Base-by-base conservation (phyloP, 768 basidiomycete species). In the Suillus tomentosus region DNA sequence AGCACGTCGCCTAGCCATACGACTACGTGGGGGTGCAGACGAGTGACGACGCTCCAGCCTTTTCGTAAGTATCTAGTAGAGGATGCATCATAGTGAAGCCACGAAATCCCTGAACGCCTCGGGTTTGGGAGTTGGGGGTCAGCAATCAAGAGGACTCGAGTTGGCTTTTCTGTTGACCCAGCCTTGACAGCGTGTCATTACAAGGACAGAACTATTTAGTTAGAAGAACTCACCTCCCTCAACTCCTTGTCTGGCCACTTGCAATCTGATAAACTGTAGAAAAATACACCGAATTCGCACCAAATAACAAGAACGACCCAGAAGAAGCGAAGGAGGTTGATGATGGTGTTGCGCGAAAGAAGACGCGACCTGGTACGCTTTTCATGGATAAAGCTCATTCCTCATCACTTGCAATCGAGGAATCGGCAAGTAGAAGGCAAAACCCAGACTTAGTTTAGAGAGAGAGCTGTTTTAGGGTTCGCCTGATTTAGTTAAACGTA, bases 1-100 rank as follows among this genome's bases (percentile, higher is more conserved):
- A 94, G 78, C 83, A 90, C 87, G 71, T 94, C 92, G 7, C 92
- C 92, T 4, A 91, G 78, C 68, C 92, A 89, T 10, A 94, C 80
- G n/a, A 92, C 85, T 6, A 77, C 80, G 66, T 92, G 78, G 2
- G 91, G 87, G 51, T 78, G 82, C 40, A 89, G 71, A 39, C 83
- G 79, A 48, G 80, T 82, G 0, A 82, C 81, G 45, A 86, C 85
- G 64, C 80, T 84, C 92, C 92, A 94, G 63, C 83, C 85, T 74
- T 89, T 90, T 66, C 84, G 84, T 65, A 93, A 71, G 71, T 87
- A 85, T 66, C 69, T 89, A 80, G 68, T 83, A 81, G 58, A 87
- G 70, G 68, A 79, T 74, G 60, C 83, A 79, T 56, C 79, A 78
- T 67, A 81, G 47, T 78, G 75, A 17, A 78, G 71, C 77, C 85